Base-by-base conservation (phyloP, 164 flowering plant species). In the Stephania yunnanensis region DNA sequence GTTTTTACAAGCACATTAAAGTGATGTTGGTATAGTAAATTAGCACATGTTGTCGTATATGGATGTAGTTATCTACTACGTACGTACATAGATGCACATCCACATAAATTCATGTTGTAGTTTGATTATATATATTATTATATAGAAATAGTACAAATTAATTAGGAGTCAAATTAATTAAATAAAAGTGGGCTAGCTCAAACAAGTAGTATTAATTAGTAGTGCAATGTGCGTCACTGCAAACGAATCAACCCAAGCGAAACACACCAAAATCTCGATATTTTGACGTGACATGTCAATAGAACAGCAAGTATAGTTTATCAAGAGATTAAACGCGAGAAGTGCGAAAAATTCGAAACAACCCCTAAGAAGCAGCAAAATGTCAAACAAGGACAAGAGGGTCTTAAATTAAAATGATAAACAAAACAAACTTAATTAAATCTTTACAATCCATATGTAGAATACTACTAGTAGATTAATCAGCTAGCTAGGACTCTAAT, bases 391-490 rank as follows among this genome's bases (percentile, higher is more conserved):
- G 9, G 46, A 76, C 20, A 71, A 58, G 19, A 58, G 20, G n/a
- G 5, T 19, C 42, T 58, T 19, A 58, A 58, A 58, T 58, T 19
- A 58, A 58, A 58, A 58, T 58, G 64, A 58, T 19, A 58, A 58
- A 58, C 20, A 68, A 69, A 9, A 30, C 74, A 69, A 78, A 70
- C 46, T 70, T 46, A 63, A 73, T 70, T 46, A 63, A 73, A 80
- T 64, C 52, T 66, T 77, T 71, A 77, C 75, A 76, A 52, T 42
- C 25, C 25, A 25, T 25, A 25, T 25, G 25, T 25, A 25, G 25
- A 64, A 68, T 73, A 72, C 36, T 55, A 65, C 20, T 63, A 64
- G 46, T 44, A 48, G 20, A 25, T 25, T 53, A 19, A 58, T 58
- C 3, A 58, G 13, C 64, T 20, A 25, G 25, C 20, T 71, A 36